Conservation (phyloP, 208 protist species). For the Crithidia acanthocephali region DNA sequence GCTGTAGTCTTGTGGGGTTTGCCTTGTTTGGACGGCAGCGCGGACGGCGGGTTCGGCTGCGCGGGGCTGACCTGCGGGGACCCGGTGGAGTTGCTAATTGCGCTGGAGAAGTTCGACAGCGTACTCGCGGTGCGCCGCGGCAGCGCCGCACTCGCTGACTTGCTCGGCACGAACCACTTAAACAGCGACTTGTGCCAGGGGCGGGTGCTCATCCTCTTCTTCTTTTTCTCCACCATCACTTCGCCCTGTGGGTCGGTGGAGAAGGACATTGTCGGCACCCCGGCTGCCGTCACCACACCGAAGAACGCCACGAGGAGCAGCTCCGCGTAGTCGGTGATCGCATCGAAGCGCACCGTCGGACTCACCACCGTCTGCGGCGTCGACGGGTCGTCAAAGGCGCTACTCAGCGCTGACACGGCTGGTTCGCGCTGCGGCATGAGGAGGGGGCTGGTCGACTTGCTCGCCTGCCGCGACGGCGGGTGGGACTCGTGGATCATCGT, state of each 20-base stretch:
- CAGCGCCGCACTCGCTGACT: not conserved
- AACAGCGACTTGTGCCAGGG: not conserved
- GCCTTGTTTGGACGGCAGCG: too few species aligned
- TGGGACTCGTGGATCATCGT: not conserved
- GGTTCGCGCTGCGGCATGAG: constrained; percentile 6
- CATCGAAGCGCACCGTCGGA: not conserved
- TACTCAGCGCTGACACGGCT: not conserved
- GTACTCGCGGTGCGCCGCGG: not conserved
- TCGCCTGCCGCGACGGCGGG: not conserved
- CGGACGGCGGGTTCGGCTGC: not conserved
- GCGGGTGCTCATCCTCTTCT: not conserved
- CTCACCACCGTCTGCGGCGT: not conserved
- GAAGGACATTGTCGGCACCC: constrained; percentile 9
- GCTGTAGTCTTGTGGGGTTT: not conserved
- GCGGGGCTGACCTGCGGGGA: not conserved
- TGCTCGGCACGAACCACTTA: constrained; percentile 2
- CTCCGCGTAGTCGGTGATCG: constrained; percentile 13
- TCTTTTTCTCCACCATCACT: constrained; percentile 6
- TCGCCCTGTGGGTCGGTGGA: constrained; percentile 5
- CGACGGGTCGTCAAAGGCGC: not conserved
- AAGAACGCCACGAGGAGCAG: constrained; percentile 23
- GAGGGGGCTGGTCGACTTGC: not conserved
- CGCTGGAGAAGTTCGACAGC: constrained; percentile 4
- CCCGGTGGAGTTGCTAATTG: not conserved
- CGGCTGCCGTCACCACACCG: constrained; percentile 8